A percentile compares a stretch with the other conserved stretches of the same genome.
Evolutionary conservation across 2,329 filamentous ascomycete genomes (phyloP).

Genomic region (Atkinsonella texensis): DNA sequence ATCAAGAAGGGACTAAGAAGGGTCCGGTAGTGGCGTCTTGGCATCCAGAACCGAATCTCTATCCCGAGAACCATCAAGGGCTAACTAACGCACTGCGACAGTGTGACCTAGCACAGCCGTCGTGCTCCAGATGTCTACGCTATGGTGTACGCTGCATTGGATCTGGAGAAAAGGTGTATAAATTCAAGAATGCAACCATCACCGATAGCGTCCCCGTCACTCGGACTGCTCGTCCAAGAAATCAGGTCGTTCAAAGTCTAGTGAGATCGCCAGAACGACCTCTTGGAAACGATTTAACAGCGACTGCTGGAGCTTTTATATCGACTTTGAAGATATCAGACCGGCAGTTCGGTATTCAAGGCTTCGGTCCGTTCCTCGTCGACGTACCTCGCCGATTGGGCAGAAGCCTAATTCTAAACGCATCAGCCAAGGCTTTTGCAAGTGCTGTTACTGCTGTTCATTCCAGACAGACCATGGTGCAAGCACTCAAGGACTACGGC

Average conservation of each 20-base stretch:
- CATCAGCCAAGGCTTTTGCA: conserved; percentile 19
- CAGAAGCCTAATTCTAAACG: conserved; percentile 31
- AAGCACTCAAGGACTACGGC: conserved; percentile 18
- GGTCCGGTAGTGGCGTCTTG: not conserved
- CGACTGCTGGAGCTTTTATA: conserved; percentile 12
- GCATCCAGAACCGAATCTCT: not conserved
- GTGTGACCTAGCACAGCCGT: conserved; percentile 5
- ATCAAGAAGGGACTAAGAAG: not conserved
- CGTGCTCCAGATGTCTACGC: conserved; percentile 5
- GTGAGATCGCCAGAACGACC: not conserved
- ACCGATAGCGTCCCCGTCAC: not conserved
- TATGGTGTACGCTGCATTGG: conserved; percentile 5
- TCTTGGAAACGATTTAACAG: conserved; percentile 2
- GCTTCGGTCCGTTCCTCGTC: conserved; percentile 32
- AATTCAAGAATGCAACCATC: conserved; percentile 5
- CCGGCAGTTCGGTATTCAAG: conserved; percentile 32
- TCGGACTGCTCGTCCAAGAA: not conserved
- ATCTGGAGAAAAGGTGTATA: conserved; percentile 3
- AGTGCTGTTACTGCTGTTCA: conserved; percentile 15
- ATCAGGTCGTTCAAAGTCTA: not conserved
- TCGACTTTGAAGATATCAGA: conserved; percentile 26
- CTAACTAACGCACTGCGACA: not conserved
- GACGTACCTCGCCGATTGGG: conserved; percentile 34
- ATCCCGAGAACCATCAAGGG: not conserved
- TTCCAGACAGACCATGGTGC: conserved; percentile 10